A percentile compares a stretch with the other conserved stretches of the same genome.
These are phyloP conservation scores for Backusella parvicylindrica DNA, from an alignment of 192 early-diverging fungal species.

Conservation along the genomic window DNA sequence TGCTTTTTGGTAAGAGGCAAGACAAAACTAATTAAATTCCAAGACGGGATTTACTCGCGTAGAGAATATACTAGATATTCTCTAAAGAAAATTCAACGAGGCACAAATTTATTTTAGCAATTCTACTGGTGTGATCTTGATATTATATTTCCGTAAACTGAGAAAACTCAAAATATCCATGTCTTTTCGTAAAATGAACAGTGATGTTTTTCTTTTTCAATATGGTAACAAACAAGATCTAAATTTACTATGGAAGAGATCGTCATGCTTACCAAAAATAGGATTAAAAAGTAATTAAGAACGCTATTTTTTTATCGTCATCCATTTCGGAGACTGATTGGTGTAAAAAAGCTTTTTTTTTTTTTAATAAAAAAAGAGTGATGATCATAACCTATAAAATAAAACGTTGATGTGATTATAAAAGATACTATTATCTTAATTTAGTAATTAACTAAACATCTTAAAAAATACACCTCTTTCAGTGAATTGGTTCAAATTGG, in stretches of 20 bases:
- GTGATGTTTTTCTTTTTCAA: neutral
- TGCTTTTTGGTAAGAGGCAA: no score
- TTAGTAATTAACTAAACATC: neutral
- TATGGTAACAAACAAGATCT: no score
- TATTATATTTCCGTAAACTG: no score
- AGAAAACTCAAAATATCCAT: neutral
- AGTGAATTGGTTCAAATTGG: neutral
- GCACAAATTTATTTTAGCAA: neutral
- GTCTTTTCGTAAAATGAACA: neutral
- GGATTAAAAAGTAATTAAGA: neutral
- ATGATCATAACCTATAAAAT: neutral
- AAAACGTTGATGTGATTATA: neutral
- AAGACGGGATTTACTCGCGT: no score
- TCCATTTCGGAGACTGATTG: neutral
- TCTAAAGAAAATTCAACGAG: no score
- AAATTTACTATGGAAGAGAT: neutral
- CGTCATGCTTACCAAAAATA: neutral
- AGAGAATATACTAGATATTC: no score
- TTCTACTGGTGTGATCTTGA: no score
- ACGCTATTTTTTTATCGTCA: neutral
- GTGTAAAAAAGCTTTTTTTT: neutral
- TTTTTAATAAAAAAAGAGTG: neutral
- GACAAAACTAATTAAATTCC: no score
- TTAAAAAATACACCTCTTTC: neutral
- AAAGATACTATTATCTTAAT: neutral